Conservation (phyloP, 2,329 filamentous ascomycete genomes). For the Aspergillus pseudotamarii region DNA sequence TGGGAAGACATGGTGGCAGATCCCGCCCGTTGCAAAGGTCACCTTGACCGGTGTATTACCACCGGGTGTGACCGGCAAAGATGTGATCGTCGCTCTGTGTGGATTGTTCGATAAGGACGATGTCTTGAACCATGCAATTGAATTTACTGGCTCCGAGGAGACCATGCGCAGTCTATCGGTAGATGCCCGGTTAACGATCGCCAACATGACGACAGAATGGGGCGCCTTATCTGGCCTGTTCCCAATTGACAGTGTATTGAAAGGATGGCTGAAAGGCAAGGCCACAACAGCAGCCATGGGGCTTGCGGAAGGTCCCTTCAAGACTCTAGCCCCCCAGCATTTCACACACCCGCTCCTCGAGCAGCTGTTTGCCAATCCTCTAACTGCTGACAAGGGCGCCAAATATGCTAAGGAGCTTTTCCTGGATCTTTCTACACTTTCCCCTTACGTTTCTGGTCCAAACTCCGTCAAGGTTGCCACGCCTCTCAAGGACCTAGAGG, state of each 20-base stretch:
- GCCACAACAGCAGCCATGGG: constrained; percentile 71
- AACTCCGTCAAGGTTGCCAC: constrained; percentile 89
- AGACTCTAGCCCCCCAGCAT: constrained; percentile 54
- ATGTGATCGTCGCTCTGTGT: constrained; percentile 88
- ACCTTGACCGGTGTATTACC: constrained; percentile 76
- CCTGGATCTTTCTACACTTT: constrained; percentile 78
- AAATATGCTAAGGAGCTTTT: constrained; percentile 82
- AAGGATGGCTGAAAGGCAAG: constrained; percentile 74
- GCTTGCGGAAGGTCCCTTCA: constrained; percentile 50
- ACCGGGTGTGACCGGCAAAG: constrained; percentile 83
- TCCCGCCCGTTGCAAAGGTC: constrained; percentile 80
- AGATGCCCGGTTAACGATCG: constrained; percentile 69
- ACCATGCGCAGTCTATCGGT: constrained; percentile 73
- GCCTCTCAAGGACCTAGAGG: constrained; percentile 72
- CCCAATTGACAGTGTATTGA: constrained; percentile 74
- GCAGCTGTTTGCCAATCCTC: constrained; percentile 66
- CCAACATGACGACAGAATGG: constrained; percentile 85
- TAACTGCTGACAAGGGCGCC: constrained; percentile 74
- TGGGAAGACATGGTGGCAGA: constrained; percentile 81
- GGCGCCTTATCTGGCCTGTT: constrained; percentile 75
- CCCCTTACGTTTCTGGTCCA: constrained; percentile 82
- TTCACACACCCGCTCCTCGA: constrained; percentile 77
- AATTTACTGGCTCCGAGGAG: constrained; percentile 79
- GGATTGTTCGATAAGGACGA: constrained; percentile 84
- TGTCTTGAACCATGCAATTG: constrained; percentile 87